These are phyloP conservation scores for Themeda triandra DNA, from an alignment of 176 grass and related monocot species.

Conservation along the genomic window DNA sequence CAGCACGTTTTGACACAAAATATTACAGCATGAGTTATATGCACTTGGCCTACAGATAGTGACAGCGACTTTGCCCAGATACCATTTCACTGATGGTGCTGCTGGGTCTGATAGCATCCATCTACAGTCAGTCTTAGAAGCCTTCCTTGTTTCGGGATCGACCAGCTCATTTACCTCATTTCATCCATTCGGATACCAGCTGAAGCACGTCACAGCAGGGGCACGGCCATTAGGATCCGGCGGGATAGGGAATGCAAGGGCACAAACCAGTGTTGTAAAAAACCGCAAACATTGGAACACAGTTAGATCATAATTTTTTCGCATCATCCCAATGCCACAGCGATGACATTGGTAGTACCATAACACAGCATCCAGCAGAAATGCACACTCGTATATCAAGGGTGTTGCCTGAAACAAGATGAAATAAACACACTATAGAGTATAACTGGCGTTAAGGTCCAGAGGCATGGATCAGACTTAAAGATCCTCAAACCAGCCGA, in stretches of 20 bases:
- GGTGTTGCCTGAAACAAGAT: conserved; percentile 18
- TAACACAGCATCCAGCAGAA: background rate
- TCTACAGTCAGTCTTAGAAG: background rate
- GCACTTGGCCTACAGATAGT: background rate
- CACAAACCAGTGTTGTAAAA: background rate
- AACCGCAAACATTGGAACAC: background rate
- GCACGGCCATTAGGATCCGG: background rate
- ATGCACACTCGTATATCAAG: background rate
- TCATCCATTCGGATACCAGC: background rate
- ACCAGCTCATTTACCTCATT: background rate
- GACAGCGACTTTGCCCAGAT: background rate
- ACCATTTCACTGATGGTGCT: background rate
- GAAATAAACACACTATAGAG: background rate
- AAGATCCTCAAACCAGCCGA: background rate
- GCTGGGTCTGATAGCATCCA: background rate
- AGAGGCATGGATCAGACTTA: background rate
- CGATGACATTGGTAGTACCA: background rate
- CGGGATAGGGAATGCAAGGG: background rate
- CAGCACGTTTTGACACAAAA: background rate
- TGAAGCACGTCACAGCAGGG: no score
- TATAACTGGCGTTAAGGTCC: conserved; percentile 9
- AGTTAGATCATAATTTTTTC: background rate
- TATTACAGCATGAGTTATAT: background rate
- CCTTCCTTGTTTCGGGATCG: background rate
- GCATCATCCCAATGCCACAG: background rate